Evolutionary conservation across 2,329 filamentous ascomycete genomes (phyloP).

Genomic region (Dryadomyces sulphureus): DNA sequence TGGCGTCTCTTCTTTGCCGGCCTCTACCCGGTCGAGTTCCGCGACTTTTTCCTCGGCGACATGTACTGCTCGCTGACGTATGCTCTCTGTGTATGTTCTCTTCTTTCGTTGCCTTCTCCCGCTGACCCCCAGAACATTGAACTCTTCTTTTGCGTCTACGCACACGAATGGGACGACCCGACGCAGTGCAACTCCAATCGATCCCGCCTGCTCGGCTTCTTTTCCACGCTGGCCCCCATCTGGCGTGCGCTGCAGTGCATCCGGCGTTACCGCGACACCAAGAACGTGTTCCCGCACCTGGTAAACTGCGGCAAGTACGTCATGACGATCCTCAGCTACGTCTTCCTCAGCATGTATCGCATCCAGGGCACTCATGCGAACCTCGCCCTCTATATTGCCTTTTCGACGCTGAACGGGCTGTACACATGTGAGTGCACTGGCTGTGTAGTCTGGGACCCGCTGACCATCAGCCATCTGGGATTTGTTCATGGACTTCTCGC

Average conservation of each 20-base stretch:
- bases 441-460: too few species aligned
- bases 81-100: constrained; percentile 56
- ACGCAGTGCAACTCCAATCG: constrained; percentile 70
- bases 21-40: constrained; percentile 85
- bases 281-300: constrained; percentile 79
- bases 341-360: constrained; percentile 69
- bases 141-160: constrained; percentile 89
- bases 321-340: constrained; percentile 67
- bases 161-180: constrained; percentile 59
- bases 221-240: constrained; percentile 68
- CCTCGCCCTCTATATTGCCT: constrained; percentile 62
- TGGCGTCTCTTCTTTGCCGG: constrained; percentile 77
- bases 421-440: constrained; percentile 53
- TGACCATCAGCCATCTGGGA: constrained; percentile 63
- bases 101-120: background rate
- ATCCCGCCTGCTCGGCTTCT: constrained; percentile 73
- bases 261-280: constrained; percentile 75
- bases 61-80: constrained; percentile 97
- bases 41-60: constrained; percentile 94
- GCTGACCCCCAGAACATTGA: constrained; percentile 54
- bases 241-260: constrained; percentile 88
- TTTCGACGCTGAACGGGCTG: constrained; percentile 66
- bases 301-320: constrained; percentile 86
- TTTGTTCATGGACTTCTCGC: constrained; percentile 86
- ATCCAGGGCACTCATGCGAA: constrained; percentile 43